A percentile compares a stretch with the other conserved stretches of the same genome.
Conservation (phyloP, 1,139 yeast genomes). For the Lodderomyces theae region DNA sequence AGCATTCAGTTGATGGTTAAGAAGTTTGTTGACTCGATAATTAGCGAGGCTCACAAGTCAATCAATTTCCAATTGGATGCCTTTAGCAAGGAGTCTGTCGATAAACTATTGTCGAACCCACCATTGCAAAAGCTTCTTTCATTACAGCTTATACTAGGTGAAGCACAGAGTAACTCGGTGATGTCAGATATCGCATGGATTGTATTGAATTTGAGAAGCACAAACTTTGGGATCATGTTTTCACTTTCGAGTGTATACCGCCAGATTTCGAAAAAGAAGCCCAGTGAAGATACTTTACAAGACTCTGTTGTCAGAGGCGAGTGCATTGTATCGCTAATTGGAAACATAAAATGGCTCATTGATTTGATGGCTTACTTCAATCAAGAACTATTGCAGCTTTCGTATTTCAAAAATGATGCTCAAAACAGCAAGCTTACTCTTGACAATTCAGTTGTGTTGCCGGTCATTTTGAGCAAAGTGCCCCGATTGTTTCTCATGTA, state of each 20-base stretch:
- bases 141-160: slow-evolving; percentile 67
- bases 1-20: slow-evolving; percentile 24
- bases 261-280: slow-evolving; percentile 51
- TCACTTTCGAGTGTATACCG: slow-evolving; percentile 62
- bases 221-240: slow-evolving; percentile 74
- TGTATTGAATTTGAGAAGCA: slow-evolving; percentile 63
- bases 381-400: slow-evolving; percentile 59
- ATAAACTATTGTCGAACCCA: slow-evolving; percentile 67
- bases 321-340: slow-evolving; percentile 59
- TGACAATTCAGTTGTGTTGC: slow-evolving; percentile 43
- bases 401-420: slow-evolving; percentile 22
- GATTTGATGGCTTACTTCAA: slow-evolving; percentile 65
- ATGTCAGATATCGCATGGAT: slow-evolving; percentile 64
- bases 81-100: slow-evolving; percentile 64
- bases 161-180: slow-evolving; percentile 39
- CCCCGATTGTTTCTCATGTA: slow-evolving; percentile 69
- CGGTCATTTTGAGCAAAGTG: slow-evolving; percentile 61
- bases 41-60: slow-evolving; percentile 67
- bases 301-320: slow-evolving; percentile 60
- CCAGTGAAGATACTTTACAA: slow-evolving; percentile 47
- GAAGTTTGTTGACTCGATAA: slow-evolving; percentile 41
- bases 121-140: slow-evolving; percentile 66
- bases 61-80: slow-evolving; percentile 65
- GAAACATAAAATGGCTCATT: slow-evolving; percentile 75
- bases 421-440: slow-evolving; percentile 24